Conservation (phyloP, 257 asterid species). For the Fraxinus cuspidata region DNA sequence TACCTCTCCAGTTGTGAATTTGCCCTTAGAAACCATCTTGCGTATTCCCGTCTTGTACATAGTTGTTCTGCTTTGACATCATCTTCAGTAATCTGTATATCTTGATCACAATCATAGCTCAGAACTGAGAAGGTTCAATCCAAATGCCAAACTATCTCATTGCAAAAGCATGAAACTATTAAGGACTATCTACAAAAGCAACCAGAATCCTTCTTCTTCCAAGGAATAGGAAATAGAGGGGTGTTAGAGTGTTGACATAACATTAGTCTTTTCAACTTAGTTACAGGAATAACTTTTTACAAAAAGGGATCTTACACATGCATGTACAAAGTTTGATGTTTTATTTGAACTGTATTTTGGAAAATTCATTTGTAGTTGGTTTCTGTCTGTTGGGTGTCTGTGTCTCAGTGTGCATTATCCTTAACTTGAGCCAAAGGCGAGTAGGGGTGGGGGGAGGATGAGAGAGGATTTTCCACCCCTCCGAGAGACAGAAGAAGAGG, state of each 20-base stretch:
- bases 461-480: background rate
- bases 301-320: background rate
- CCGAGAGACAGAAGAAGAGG: background rate
- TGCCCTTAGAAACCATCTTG: slow-evolving; percentile 75
- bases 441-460: background rate
- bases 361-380: background rate
- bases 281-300: background rate
- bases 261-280: background rate
- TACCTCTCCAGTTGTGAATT: slow-evolving; percentile 85
- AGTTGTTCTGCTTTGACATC: slow-evolving; percentile 71
- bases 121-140: slow-evolving; percentile 27
- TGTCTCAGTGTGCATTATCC: background rate
- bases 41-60: slow-evolving; percentile 89
- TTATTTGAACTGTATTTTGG: too few species aligned
- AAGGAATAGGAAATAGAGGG: background rate
- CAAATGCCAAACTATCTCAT: slow-evolving; percentile 14
- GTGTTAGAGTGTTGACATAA: background rate
- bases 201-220: background rate
- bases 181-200: background rate
- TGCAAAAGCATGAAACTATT: slow-evolving; percentile 9
- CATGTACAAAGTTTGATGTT: background rate
- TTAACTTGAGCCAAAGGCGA: background rate
- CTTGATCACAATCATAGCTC: slow-evolving; percentile 36
- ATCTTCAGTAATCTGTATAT: slow-evolving; percentile 79
- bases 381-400: background rate